Percentiles rank a stretch among this genome's conserved stretches.
phyloP scores from a whole-genome alignment of 345 rosid species.

The thale cress (Arabidopsis thaliana) region DNA sequence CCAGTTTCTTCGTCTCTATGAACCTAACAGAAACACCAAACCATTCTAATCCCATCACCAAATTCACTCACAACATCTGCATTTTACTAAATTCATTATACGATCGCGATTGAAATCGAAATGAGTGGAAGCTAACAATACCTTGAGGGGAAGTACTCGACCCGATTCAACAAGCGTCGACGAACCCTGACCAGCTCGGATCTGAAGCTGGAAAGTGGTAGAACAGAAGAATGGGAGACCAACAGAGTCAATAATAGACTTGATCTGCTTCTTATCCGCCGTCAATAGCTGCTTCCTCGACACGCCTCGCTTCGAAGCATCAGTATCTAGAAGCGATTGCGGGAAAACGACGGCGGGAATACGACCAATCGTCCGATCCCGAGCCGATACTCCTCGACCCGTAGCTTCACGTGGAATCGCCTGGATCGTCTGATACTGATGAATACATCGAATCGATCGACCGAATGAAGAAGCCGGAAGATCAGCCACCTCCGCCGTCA shows the following conservation, averaged over 20 bases:
- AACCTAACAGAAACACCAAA: slow-evolving; percentile 48
- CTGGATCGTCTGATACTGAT: slow-evolving; percentile 68
- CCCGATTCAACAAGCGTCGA: slow-evolving; percentile 74
- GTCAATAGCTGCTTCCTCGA: slow-evolving; percentile 74
- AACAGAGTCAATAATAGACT: slow-evolving; percentile 64
- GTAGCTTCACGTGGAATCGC: slow-evolving; percentile 73
- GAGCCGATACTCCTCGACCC: slow-evolving; percentile 62
- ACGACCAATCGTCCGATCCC: slow-evolving; percentile 73
- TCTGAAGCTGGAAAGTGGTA: slow-evolving; percentile 76
- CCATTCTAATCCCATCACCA: slow-evolving; percentile 14
- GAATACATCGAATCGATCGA: slow-evolving; percentile 38
- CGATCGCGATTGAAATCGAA: neutral
- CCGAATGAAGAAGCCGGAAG: slow-evolving; percentile 19
- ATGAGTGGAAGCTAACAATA: neutral
- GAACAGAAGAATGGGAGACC: slow-evolving; percentile 74
- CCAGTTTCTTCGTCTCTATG: slow-evolving; percentile 86
- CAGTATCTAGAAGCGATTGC: slow-evolving; percentile 56
- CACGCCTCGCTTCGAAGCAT: slow-evolving; percentile 43
- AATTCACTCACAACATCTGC: slow-evolving; percentile 7
- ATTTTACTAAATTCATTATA: neutral
- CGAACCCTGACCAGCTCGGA: slow-evolving; percentile 84
- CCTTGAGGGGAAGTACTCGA: slow-evolving; percentile 84
- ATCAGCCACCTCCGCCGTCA: slow-evolving; percentile 28
- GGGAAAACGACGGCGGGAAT: slow-evolving; percentile 81
- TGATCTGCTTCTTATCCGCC: slow-evolving; percentile 75